These are phyloP conservation scores for Saccharomyces hybrid DNA, from an alignment of 1,139 yeast genomes.

Conservation along the genomic window DNA sequence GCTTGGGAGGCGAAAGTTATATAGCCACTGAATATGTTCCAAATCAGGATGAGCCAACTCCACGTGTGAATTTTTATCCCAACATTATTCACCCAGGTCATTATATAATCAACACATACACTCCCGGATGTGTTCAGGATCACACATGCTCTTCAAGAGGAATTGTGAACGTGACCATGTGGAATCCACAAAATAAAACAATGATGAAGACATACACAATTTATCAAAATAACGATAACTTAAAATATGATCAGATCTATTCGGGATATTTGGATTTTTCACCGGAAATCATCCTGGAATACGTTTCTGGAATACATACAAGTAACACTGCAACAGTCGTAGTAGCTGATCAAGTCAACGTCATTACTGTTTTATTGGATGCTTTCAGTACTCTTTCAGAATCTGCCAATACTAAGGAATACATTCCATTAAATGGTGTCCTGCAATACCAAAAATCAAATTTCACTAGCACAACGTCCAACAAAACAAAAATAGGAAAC, in stretches of 20 bases:
- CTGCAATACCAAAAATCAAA: slow-evolving; percentile 75
- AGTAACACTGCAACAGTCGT: slow-evolving; percentile 35
- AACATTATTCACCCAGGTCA: slow-evolving; percentile 67
- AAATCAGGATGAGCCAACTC: slow-evolving; percentile 26
- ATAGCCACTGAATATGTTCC: slow-evolving; percentile 26
- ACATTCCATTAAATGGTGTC: slow-evolving; percentile 52
- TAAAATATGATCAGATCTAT: slow-evolving; percentile 73
- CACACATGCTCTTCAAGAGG: slow-evolving; percentile 66
- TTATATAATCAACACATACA: slow-evolving; percentile 62
- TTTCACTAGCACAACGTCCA: slow-evolving; percentile 39
- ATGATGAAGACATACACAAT: slow-evolving; percentile 38
- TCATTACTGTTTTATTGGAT: slow-evolving; percentile 49
- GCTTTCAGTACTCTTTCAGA: slow-evolving; percentile 34
- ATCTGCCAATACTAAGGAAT: slow-evolving; percentile 16
- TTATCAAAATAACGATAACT: slow-evolving; percentile 71
- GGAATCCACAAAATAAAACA: slow-evolving; percentile 36
- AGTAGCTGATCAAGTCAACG: slow-evolving; percentile 67
- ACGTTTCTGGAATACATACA: slow-evolving; percentile 33
- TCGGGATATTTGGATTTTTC: slow-evolving; percentile 60
- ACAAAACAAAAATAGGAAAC: slow-evolving; percentile 45
- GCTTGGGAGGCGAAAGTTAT: slow-evolving; percentile 30
- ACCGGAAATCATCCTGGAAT: slow-evolving; percentile 46
- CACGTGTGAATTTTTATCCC: slow-evolving; percentile 54
- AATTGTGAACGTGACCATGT: slow-evolving; percentile 66
- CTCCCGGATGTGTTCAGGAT: slow-evolving; percentile 81